Base-by-base conservation (phyloP, 352 stramenopile species). In the Globisporangium cederbergense region DNA sequence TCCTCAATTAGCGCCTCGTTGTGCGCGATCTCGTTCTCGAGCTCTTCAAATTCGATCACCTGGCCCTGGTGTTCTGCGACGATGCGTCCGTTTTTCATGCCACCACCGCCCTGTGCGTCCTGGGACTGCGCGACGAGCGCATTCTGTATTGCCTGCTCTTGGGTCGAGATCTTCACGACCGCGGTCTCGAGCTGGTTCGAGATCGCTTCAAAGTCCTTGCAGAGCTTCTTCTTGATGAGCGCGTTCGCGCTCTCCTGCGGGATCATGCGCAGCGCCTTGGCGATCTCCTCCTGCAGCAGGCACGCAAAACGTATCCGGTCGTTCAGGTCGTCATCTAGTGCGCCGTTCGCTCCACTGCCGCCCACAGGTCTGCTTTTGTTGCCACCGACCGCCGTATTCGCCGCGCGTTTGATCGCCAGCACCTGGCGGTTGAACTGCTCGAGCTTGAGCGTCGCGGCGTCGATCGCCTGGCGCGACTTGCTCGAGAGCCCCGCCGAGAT, bases 1-100 rank as follows among this genome's bases (percentile, higher is more conserved):
- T 96, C 89, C 68, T 96, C 84, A 55, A 96, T 96, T 20, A 96
- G 76, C 52, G 86, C 89, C 59, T 95, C 87, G 72, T 96, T 96
- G 67, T 93, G 85, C 28, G 84, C 87, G 55, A 94, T 93, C 70
- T 95, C 86, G 57, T 86, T 87, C 71, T 93, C 83, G 9, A 93
- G 72, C 64, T 91, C 79, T 22, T 86, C 76, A 66, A 95, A 95
- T 69, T 90, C 79, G 58, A 91, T 75, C 18, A 92, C 75, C 59
- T 91, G 82, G 2, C 86, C 86, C 36, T 93, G 70, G 58, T 91
- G 81, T 67, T 89, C 79, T 0, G 69, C 81, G 42, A 91, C 75
- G 50, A 92, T 81, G 51, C 73, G 74, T 5, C 83, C 51, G 73
- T 61, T 55, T 73, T 70, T 60, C 4, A 40, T 28, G 4, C 11